Percentiles rank a stretch among this genome's conserved stretches.
These are phyloP conservation scores for Pelargonium fulgidum DNA, from an alignment of 441 rosid genomes.

Conservation along the genomic window DNA sequence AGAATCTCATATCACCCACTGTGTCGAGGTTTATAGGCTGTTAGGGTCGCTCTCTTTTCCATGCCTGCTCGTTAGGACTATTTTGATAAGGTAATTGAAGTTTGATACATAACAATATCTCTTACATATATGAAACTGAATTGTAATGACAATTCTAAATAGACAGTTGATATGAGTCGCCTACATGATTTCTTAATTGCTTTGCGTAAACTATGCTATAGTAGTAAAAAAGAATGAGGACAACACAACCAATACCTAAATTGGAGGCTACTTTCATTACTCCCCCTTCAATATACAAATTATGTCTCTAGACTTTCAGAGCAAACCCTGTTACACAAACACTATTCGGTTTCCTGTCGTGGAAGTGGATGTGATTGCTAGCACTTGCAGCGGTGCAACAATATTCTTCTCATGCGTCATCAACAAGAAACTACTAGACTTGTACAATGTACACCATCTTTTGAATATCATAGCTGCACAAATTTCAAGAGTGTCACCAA, in stretches of 20 bases:
- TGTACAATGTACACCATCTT: slow-evolving; percentile 1
- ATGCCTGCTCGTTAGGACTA: no score
- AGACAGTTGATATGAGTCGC: background rate
- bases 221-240: background rate
- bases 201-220: background rate
- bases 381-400: slow-evolving; percentile 7
- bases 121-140: no score
- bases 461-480: slow-evolving; percentile 25
- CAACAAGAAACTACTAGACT: background rate
- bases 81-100: no score
- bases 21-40: no score
- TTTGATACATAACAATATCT: no score
- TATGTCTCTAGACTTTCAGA: no score
- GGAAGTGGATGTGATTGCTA: background rate
- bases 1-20: no score
- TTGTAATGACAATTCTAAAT: background rate
- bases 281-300: background rate
- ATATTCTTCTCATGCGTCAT: slow-evolving; percentile 7
- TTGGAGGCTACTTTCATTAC: background rate
- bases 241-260: background rate
- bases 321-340: no score
- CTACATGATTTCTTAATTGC: background rate
- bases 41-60: no score
- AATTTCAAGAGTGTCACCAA: slow-evolving; percentile 10
- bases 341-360: no score